Conservation (phyloP, 108 stramenopile genomes). For the Cyclotella sp. region DNA sequence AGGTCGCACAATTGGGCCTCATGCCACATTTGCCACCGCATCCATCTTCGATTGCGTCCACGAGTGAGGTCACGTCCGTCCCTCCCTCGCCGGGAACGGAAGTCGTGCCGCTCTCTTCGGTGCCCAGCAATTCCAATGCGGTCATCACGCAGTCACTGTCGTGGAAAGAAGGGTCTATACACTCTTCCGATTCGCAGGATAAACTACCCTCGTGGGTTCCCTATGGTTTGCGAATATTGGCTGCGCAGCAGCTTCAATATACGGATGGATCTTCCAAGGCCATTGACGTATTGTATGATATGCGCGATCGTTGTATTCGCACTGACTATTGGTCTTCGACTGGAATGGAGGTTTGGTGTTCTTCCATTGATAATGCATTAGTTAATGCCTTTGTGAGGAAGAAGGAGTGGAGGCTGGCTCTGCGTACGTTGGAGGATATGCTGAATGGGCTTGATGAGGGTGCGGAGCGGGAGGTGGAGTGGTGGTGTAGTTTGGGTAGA, state of each 20-base stretch:
- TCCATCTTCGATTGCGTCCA: neutral
- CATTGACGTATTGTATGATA: constrained; percentile 60
- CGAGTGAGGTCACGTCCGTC: neutral
- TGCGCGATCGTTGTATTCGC: constrained; percentile 54
- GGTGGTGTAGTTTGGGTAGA: constrained; percentile 16
- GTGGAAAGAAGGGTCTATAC: constrained; percentile 36
- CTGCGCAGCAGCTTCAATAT: constrained; percentile 65
- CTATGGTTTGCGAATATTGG: constrained; percentile 59
- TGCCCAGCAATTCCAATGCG: neutral
- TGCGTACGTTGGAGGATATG: constrained; percentile 69
- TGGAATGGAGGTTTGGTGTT: constrained; percentile 43
- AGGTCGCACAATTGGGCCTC: constrained; percentile 62
- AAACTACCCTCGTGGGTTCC: constrained; percentile 40
- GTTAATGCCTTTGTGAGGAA: constrained; percentile 69
- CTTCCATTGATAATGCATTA: constrained; percentile 66
- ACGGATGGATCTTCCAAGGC: constrained; percentile 39
- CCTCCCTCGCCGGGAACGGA: neutral
- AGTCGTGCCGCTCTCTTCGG: neutral
- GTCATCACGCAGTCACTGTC: constrained; percentile 3
- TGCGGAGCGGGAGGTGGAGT: constrained; percentile 37
- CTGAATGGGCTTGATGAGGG: constrained; percentile 45
- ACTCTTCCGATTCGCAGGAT: constrained; percentile 8
- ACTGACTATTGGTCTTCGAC: constrained; percentile 36
- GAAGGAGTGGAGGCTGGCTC: constrained; percentile 82
- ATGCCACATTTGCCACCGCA: constrained; percentile 30